Base-by-base conservation (phyloP, 208 protist species). In the Phytomonas sp. region DNA sequence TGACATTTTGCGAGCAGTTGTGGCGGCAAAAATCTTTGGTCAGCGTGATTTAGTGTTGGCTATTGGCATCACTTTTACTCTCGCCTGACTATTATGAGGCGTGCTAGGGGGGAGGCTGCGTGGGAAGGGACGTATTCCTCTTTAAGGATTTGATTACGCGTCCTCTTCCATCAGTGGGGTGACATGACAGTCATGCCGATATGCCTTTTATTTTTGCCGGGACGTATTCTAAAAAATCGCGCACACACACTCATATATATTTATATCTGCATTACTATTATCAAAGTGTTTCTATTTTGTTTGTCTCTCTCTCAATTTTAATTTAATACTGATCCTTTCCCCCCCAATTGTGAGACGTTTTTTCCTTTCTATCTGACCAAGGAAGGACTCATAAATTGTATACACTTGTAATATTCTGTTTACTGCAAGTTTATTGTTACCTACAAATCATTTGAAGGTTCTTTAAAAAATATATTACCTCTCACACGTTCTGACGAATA, bases 1-100 rank as follows among this genome's bases (percentile, higher is more conserved):
- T 74, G 7, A 71, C 73, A 1, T 62, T 83, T 0, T 88, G 83
- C 72, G 40, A 67, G 51, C 62, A 36, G 3, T 62, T 71, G 7
- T 36, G 59, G 66, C 15, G 17, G 30, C 60, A 29, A 29, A 34
- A 13, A 29, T 13, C 60, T 36, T 17, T 51, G 1, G 40, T 17
- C 3, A 15, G 40, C 13, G 40, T 17, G 40, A 15, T 29, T 43
- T 46, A 32, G 31, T 63, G 37, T 53, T 51, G 9, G 28, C 20
- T 13, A 40, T 43, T 15, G n/a, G 15, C 3, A n/a, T 4, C 67
- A 32, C 11, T 11, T 60, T 70, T 62, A 46, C 62, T 60, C 31
- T 70, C 31, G 23, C 30, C 20, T 51, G 40, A 17, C 20, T 51
- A 51, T 51, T 51, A 15, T 51, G 40, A 51, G 13, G 40, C 20